Conservation (phyloP, 768 basidiomycete species). For the Pulveroboletus ravenelii region DNA sequence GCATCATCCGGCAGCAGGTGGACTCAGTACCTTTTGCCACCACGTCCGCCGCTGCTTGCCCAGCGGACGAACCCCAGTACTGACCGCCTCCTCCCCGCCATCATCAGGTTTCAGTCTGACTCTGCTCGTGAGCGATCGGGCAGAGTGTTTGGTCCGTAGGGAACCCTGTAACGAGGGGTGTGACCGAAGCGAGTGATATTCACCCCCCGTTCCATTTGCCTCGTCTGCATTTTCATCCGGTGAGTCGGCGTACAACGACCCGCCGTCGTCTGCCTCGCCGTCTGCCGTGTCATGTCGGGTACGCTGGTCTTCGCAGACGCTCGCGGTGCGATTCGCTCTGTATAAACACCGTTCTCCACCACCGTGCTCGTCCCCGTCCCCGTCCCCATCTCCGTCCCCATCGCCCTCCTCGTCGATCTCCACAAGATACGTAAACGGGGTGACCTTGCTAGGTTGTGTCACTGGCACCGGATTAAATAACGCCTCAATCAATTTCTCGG, state of each 20-base stretch:
- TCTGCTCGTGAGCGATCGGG: constrained; percentile 16
- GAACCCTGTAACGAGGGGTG: constrained; percentile 23
- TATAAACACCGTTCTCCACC: constrained; percentile 7
- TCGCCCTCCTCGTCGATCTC: constrained; percentile 24
- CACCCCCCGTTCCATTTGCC: constrained; percentile 15
- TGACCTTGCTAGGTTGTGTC: constrained; percentile 20
- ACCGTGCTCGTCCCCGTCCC: constrained; percentile 14
- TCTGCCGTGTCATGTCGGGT: background rate
- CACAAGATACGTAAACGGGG: constrained; percentile 37
- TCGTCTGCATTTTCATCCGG: constrained; percentile 8
- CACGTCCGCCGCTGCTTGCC: constrained; percentile 23
- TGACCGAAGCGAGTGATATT: constrained; percentile 29
- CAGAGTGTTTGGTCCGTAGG: constrained; percentile 18
- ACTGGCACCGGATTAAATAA: constrained; percentile 70
- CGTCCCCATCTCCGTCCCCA: constrained; percentile 17
- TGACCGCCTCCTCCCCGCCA: background rate
- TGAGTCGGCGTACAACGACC: constrained; percentile 23
- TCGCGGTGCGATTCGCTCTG: background rate
- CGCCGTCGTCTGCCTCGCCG: constrained; percentile 12
- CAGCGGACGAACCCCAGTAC: background rate
- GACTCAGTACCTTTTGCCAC: constrained; percentile 30
- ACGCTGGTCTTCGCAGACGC: background rate
- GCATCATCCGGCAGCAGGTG: constrained; percentile 11
- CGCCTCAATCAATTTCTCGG: constrained; percentile 72
- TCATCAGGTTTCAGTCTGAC: constrained; percentile 1